Evolutionary conservation across 2,329 filamentous ascomycete species (phyloP).

Genomic region (Aspergillus transmontanensis): DNA sequence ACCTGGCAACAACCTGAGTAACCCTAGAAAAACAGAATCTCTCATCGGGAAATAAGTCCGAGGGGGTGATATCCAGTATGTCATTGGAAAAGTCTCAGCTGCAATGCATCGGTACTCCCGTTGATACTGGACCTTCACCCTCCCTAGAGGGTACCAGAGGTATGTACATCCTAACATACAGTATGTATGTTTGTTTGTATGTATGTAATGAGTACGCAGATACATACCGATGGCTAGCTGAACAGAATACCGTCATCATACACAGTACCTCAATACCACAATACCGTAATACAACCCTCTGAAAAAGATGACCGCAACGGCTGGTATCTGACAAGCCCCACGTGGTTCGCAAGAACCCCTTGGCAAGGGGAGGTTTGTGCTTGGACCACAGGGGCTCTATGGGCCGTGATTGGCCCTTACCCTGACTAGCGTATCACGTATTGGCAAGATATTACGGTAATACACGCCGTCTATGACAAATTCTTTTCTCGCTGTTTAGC

Average conservation of each 20-base stretch:
- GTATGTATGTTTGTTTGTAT: too few species aligned
- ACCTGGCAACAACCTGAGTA: background rate
- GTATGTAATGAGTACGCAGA: too few species aligned
- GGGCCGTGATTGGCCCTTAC: background rate
- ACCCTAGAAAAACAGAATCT: background rate
- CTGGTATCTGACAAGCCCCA: constrained; percentile 20
- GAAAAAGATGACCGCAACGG: constrained; percentile 12
- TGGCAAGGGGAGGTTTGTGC: constrained; percentile 18
- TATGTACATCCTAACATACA: too few species aligned
- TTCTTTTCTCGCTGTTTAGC: constrained; percentile 6
- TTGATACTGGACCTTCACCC: too few species aligned
- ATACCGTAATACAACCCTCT: background rate
- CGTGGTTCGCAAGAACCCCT: constrained; percentile 20
- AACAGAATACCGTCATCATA: background rate
- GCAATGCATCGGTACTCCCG: background rate
- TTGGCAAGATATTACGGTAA: background rate
- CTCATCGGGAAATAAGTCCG: background rate
- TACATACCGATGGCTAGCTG: too few species aligned
- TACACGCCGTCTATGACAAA: constrained; percentile 8
- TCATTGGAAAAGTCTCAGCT: background rate
- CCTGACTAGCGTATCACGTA: background rate
- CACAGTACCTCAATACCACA: background rate
- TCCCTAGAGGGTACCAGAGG: too few species aligned
- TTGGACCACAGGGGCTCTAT: constrained; percentile 6
- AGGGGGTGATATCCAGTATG: background rate